These are phyloP conservation scores for Collybia nuda DNA, from an alignment of 768 basidiomycete species.

Conservation along the genomic window DNA sequence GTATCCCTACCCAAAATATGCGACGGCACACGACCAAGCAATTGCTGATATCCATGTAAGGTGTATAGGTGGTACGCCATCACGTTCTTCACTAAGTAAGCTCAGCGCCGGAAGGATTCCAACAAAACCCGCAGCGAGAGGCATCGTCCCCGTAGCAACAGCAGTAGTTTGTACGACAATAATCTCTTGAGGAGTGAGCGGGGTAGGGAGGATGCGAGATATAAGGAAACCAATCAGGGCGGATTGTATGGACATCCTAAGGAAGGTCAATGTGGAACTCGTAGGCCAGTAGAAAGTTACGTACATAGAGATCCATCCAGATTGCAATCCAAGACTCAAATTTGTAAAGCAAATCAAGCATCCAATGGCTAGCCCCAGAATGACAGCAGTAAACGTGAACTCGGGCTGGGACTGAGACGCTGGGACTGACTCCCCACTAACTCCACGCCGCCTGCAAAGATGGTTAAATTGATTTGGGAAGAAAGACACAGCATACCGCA, in stretches of 20 bases:
- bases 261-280: not conserved
- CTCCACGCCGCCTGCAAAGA: not conserved
- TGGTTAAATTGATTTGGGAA: too few species aligned
- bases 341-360: constrained; percentile 92
- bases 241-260: constrained; percentile 94
- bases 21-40: constrained; percentile 87
- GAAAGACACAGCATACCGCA: not conserved
- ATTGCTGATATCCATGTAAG: constrained; percentile 74
- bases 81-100: constrained; percentile 68
- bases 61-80: constrained; percentile 74
- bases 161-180: constrained; percentile 95
- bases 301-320: constrained; percentile 89
- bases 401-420: constrained; percentile 38
- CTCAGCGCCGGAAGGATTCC: constrained; percentile 91
- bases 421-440: constrained; percentile 6
- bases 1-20: constrained; percentile 79
- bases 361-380: constrained; percentile 81
- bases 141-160: constrained; percentile 91
- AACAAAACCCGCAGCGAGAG: constrained; percentile 82
- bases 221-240: constrained; percentile 90
- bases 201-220: constrained; percentile 69
- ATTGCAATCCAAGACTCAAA: constrained; percentile 83
- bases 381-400: constrained; percentile 57
- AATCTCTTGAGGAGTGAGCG: constrained; percentile 88
- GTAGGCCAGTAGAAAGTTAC: constrained; percentile 17